A percentile compares a stretch with the other conserved stretches of the same genome.
These are phyloP conservation scores for Blastomyces parvus DNA, from an alignment of 2,329 filamentous ascomycete genomes.

Conservation along the genomic window DNA sequence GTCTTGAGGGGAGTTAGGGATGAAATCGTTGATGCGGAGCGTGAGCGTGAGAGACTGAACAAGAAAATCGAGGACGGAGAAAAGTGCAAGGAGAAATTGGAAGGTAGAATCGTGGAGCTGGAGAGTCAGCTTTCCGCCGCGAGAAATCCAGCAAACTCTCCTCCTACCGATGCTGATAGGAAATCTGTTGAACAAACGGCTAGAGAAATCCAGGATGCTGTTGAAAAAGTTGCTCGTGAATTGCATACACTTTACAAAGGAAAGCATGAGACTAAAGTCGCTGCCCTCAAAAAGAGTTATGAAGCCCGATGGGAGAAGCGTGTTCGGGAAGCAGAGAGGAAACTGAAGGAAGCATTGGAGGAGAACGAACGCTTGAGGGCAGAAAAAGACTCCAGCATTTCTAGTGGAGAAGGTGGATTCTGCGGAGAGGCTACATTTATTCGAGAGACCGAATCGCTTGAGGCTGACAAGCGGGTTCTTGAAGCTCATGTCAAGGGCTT, in stretches of 20 bases:
- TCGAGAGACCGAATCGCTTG: conserved; percentile 49
- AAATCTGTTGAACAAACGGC: conserved; percentile 41
- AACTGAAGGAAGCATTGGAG: conserved; percentile 57
- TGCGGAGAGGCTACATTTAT: conserved; percentile 39
- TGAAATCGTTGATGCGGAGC: conserved; percentile 67
- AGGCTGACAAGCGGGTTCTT: conserved; percentile 58
- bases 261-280: conserved; percentile 94
- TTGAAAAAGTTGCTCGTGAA: conserved; percentile 88
- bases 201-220: conserved; percentile 68
- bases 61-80: conserved; percentile 68
- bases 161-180: conserved; percentile 24
- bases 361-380: conserved; percentile 67
- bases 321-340: conserved; percentile 64
- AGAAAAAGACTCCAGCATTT: conserved; percentile 57
- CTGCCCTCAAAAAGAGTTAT: conserved; percentile 72
- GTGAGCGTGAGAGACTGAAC: conserved; percentile 70
- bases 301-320: conserved; percentile 85
- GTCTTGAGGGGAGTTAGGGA: conserved; percentile 71
- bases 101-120: conserved; percentile 38
- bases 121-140: conserved; percentile 39
- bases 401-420: conserved; percentile 41
- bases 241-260: conserved; percentile 89
- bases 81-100: conserved; percentile 42
- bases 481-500: conserved; percentile 67
- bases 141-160: conserved; percentile 28